Evolutionary conservation across 1,284 basidiomycete genomes (phyloP).

Genomic region (Ceratobasidium sp.): DNA sequence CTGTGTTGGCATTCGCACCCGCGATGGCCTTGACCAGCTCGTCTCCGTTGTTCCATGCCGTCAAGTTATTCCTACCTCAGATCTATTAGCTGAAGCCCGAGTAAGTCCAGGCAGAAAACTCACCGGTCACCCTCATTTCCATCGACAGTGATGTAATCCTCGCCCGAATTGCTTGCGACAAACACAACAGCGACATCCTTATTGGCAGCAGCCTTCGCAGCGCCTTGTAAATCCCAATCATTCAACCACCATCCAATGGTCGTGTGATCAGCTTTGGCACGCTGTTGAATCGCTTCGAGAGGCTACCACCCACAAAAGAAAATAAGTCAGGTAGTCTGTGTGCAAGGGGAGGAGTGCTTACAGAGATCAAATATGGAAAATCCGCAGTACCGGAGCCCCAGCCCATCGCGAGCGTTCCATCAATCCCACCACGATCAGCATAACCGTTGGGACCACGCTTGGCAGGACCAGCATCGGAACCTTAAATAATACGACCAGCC

Average conservation of each 20-base stretch:
- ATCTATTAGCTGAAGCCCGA: background rate
- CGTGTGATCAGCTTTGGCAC: conserved; percentile 59
- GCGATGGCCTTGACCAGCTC: conserved; percentile 66
- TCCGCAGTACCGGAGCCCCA: conserved; percentile 77
- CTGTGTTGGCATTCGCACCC: conserved; percentile 63
- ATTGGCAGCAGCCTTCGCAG: conserved; percentile 51
- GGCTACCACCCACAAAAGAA: no score
- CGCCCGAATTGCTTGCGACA: conserved; percentile 60
- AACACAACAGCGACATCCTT: conserved; percentile 59
- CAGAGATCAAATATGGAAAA: conserved; percentile 62
- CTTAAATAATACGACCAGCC: conserved; percentile 54
- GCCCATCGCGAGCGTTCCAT: conserved; percentile 84
- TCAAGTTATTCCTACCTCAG: conserved; percentile 60
- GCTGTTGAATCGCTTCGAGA: conserved; percentile 60
- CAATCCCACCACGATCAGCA: conserved; percentile 71
- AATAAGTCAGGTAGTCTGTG: background rate
- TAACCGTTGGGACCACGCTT: conserved; percentile 80
- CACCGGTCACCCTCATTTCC: conserved; percentile 59
- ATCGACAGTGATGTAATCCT: conserved; percentile 61
- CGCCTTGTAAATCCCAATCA: conserved; percentile 57
- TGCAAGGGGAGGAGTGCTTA: background rate
- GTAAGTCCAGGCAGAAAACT: background rate
- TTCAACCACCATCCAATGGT: conserved; percentile 60
- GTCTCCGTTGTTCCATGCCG: conserved; percentile 63
- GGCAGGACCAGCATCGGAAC: conserved; percentile 79